phyloP scores from a whole-genome alignment of 2,329 filamentous ascomycete genomes.

The Fusarium neocosmosporiellum region DNA sequence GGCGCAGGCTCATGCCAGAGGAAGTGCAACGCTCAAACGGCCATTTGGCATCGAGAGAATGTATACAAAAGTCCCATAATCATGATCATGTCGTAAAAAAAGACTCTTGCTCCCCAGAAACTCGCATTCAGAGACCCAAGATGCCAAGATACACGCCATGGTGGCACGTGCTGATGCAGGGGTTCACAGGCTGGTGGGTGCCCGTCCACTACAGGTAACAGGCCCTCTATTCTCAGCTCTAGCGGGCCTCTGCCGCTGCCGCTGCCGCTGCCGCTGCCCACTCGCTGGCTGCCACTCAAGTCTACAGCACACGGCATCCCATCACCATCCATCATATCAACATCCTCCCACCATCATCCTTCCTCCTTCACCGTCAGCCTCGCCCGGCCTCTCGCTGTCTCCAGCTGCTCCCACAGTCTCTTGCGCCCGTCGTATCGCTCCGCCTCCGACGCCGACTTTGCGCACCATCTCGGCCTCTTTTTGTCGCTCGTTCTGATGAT shows the following conservation, averaged over 20 bases:
- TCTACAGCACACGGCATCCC: slow-evolving; percentile 8
- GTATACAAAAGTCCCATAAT: background rate
- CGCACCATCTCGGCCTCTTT: slow-evolving; percentile 15
- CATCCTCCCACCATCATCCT: slow-evolving; percentile 20
- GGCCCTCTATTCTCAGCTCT: slow-evolving; percentile 7
- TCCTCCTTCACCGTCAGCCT: slow-evolving; percentile 25
- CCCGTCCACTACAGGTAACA: slow-evolving; percentile 8
- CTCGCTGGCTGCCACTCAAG: slow-evolving; percentile 8
- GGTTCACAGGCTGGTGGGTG: slow-evolving; percentile 26
- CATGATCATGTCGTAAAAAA: background rate
- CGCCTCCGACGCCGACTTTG: slow-evolving; percentile 13
- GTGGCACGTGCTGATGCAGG: slow-evolving; percentile 44
- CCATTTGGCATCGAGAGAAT: background rate
- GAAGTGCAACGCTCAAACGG: background rate
- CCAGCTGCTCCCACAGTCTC: slow-evolving; percentile 1
- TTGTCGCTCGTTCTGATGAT: slow-evolving; percentile 42
- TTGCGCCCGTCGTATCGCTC: slow-evolving; percentile 5
- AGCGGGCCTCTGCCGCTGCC: slow-evolving; percentile 20
- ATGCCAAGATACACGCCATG: slow-evolving; percentile 26
- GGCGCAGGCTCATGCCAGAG: background rate
- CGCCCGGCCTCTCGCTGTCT: slow-evolving; percentile 13
- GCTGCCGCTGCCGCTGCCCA: background rate
- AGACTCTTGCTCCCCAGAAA: background rate
- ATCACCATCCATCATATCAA: slow-evolving; percentile 14
- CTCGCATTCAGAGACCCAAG: slow-evolving; percentile 6